phyloP scores from a whole-genome alignment of 805 yeast species.

The Wickerhamomyces ciferrii region DNA sequence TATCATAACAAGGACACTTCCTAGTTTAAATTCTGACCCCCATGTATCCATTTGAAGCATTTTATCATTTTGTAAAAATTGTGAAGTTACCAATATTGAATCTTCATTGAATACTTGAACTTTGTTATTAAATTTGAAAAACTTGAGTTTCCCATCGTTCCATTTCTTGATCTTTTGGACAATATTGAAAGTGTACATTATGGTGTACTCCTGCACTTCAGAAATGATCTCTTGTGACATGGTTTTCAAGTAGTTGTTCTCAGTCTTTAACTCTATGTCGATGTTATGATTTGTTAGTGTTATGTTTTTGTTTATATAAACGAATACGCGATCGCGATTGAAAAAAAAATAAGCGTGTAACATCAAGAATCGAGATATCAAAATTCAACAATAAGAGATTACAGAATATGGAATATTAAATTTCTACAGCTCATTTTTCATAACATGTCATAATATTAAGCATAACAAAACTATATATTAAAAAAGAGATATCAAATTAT shows the following conservation, averaged over 20 bases:
- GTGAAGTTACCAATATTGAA: constrained; percentile 10
- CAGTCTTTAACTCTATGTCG: too few relatives aligned
- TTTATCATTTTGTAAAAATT: constrained; percentile 10
- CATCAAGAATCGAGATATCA: too few relatives aligned
- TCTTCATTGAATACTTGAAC: constrained; percentile 12
- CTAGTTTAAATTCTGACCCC: constrained; percentile 14
- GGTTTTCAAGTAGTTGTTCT: not conserved
- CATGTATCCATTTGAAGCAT: constrained; percentile 4
- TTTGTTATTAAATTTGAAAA: constrained; percentile 17
- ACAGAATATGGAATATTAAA: too few relatives aligned
- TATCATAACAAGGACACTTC: constrained; percentile 11
- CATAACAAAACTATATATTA: not conserved
- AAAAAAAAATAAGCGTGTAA: too few relatives aligned
- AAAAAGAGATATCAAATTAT: not conserved
- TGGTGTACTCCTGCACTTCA: constrained; percentile 15
- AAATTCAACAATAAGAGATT: too few relatives aligned
- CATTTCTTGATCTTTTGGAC: constrained; percentile 18
- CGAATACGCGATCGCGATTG: not conserved
- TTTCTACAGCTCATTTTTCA: too few relatives aligned
- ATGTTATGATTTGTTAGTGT: not conserved
- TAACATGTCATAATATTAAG: not conserved
- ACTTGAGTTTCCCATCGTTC: constrained; percentile 18
- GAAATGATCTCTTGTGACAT: constrained; percentile 20
- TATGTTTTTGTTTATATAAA: not conserved
- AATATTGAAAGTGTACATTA: constrained; percentile 16